Base-by-base conservation (phyloP, 768 basidiomycete species). In the Phanerochaete carnosa region DNA sequence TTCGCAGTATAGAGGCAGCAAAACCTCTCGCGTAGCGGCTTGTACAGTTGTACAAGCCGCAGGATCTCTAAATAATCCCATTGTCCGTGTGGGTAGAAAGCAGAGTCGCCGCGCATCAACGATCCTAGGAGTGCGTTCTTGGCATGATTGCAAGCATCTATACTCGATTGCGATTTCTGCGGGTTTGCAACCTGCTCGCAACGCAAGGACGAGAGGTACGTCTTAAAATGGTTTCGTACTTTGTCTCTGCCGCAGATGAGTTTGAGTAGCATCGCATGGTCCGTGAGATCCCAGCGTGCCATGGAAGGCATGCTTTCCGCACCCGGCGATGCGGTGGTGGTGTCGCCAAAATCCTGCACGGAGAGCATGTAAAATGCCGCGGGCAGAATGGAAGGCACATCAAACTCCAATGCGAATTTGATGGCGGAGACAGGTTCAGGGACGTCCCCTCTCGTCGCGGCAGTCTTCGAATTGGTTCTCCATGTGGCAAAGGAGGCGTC, bases 351-450 rank as follows among this genome's bases (percentile, higher is more conserved):
- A 4, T 4, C 16, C 39, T 43, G 39, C 19, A 43, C 30, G 12
- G 54, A 5, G 55, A 71, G 67, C 51, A 63, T 59, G 67, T 71
- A 71, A 63, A 68, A 71, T 47, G 70, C 70, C 28, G 67, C 66
- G 29, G 70, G 70, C 61, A 71, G 68, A 61, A 71, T 64, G 62
- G 59, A 63, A 26, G 64, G 63, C 58, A 71, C 62, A 56, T 52
- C 56, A 62, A 68, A 65, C 59, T 68, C 67, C 47, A 61, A 61
- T 54, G 70, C 70, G 60, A 68, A 63, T 46, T 68, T 67, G 59
- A 71, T 69, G 43, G 68, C 66, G 51, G 67, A 68, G 16, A 67
- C 68, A 50, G 70, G 68, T 63, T 71, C 70, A 33, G 70, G 70
- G 15, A 69, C n/a, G 57, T n/a, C 16, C 8, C 49, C 57, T 46